Evolutionary conservation across 129 eudicot species (phyloP).

Genomic region (Flaveria ramosissima): DNA sequence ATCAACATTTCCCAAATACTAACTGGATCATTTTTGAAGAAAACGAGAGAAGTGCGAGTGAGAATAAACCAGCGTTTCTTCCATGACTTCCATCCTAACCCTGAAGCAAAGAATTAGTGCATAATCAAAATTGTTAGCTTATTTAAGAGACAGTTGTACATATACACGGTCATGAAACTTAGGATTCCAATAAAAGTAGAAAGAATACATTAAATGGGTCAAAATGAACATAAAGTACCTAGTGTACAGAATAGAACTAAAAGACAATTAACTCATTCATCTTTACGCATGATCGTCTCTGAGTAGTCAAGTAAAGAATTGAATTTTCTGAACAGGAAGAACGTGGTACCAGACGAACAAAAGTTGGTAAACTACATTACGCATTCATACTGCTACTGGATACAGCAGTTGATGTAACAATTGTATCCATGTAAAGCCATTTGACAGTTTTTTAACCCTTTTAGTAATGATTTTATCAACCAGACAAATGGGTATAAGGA

Average conservation of each 20-base stretch:
- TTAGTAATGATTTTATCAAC: no score
- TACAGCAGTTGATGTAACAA: no score
- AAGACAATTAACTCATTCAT: neutral
- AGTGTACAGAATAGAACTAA: neutral
- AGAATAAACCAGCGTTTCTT: slow-evolving; percentile 99
- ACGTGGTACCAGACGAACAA: no score
- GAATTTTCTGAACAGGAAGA: neutral
- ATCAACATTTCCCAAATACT: slow-evolving; percentile 36
- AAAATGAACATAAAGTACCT: neutral
- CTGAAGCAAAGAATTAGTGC: slow-evolving; percentile 43
- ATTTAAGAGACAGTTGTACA: neutral
- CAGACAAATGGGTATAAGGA: no score
- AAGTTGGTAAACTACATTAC: no score
- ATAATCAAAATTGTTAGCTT: neutral
- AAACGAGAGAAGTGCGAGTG: slow-evolving; percentile 93
- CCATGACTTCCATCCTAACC: slow-evolving; percentile 99
- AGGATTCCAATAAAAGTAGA: neutral
- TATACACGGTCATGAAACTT: neutral
- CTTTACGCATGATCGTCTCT: neutral
- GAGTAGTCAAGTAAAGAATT: neutral
- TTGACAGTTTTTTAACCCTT: no score
- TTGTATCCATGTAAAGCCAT: no score
- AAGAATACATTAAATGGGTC: neutral
- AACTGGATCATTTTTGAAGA: slow-evolving; percentile 97
- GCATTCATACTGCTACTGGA: no score